Evolutionary conservation across 2,329 filamentous ascomycete genomes (phyloP), one percentile per base, ranked within the genome.

Genomic region (Dothideomycetidae sp.): DNA sequence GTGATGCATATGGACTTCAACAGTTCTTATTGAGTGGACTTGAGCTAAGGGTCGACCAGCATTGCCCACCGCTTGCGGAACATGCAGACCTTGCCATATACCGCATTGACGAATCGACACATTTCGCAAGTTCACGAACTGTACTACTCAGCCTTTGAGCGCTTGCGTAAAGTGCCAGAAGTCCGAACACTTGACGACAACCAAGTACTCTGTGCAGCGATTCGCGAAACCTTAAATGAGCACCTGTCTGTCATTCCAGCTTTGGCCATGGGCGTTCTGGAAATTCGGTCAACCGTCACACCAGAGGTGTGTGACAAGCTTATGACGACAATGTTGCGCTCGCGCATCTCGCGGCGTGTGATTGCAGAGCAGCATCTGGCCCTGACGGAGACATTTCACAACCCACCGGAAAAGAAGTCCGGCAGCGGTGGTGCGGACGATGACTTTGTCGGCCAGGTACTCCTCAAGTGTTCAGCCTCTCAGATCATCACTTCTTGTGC

Each of bases 331-430:
- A 77, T 96, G 44, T 63, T 98, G 38, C 73, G 83, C 66, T 90
- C 88, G 43, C 75, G 90, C 42, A 98, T 98, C 48, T 94, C 86
- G 31, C 78, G 90, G 42, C 76, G 92, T 44, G 90, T 96, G 47
- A 98, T 98, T 53, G 90, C 90, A 21, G 90, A 98, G 59, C 90
- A 98, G 53, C 90, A 98, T 54, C 74, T 98, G 26, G 85, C 90
- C 7, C 70, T 98, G 12, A 93, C 86, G 3, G 86, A 96, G 48
- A 94, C 86, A 1, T 96, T 86, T 63, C 79, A 90, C 56, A 81
- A 82, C 0, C 81, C 84, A 0, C 75, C 84, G 44, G 76, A 81
- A 3, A 79, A 78, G 40, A 57, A 59, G 46, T 70, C 78, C 28
- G 69, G 32, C 23, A 31, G 73, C 26, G 60, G 64, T 9, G 68